phyloP scores from a whole-genome alignment of 23 red algal genomes.

The Gracilaria caudata region DNA sequence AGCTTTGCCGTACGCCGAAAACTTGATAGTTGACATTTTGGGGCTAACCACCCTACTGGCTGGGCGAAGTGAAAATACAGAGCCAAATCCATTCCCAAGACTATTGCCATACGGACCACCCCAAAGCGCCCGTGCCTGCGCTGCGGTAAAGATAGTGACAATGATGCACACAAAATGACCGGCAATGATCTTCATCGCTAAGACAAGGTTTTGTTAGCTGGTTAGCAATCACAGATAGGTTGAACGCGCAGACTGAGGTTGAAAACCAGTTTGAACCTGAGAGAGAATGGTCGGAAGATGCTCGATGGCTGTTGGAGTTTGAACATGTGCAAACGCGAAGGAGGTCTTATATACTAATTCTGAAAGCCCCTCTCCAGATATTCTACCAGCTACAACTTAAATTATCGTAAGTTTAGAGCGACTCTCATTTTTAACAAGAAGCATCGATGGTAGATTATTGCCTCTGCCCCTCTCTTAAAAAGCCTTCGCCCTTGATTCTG shows the following conservation, averaged over 20 bases:
- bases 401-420: background rate
- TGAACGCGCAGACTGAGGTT: background rate
- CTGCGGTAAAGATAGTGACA: background rate
- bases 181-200: background rate
- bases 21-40: conserved; percentile 15
- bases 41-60: background rate
- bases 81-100: conserved; percentile 5
- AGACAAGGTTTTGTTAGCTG: background rate
- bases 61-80: background rate
- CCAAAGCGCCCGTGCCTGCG: conserved; percentile 8
- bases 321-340: background rate
- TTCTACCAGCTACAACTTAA: background rate
- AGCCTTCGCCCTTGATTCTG: too few relatives aligned
- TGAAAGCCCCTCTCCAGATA: background rate
- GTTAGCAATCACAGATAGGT: background rate
- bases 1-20: background rate
- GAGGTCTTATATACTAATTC: background rate
- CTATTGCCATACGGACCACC: background rate
- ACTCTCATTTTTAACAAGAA: background rate
- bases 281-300: background rate
- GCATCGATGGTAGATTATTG: background rate
- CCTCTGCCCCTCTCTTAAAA: too few relatives aligned
- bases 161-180: background rate
- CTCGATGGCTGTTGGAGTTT: background rate
- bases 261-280: background rate